These are phyloP conservation scores for Dimargaris cristalligena DNA, from an alignment of 192 early-diverging fungal species.

Conservation along the genomic window DNA sequence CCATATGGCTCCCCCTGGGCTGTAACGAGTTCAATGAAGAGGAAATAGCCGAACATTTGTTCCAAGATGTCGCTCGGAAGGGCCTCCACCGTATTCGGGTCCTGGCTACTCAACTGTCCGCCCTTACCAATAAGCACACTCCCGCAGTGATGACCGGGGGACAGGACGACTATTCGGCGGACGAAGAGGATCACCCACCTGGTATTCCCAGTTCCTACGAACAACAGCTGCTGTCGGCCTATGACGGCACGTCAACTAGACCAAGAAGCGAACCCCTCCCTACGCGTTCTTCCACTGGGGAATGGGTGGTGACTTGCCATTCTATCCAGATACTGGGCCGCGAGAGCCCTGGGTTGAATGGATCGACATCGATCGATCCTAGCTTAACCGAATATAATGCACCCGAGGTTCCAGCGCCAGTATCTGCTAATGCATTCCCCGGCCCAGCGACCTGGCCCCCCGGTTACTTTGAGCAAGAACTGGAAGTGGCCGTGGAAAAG, in stretches of 20 bases:
- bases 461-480: background rate
- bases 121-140: background rate
- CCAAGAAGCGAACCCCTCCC: too few species aligned
- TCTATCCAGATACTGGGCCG: slow-evolving; percentile 4
- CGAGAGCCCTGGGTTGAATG: too few species aligned
- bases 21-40: slow-evolving; percentile 11
- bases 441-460: background rate
- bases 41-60: background rate
- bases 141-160: background rate
- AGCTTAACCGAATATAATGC: background rate
- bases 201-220: background rate
- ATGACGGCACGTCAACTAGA: background rate
- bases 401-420: background rate
- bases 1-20: slow-evolving; percentile 8
- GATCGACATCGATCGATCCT: background rate
- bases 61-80: background rate
- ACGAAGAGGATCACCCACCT: background rate
- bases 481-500: background rate
- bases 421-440: background rate
- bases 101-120: background rate
- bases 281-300: too few species aligned
- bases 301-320: slow-evolving; percentile 8
- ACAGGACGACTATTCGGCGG: background rate
- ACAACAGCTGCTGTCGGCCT: background rate
- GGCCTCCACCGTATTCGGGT: slow-evolving; percentile 1